These are phyloP conservation scores for Acanthamoeba culbertsoni DNA, from an alignment of 208 protist genomes.

Conservation along the genomic window DNA sequence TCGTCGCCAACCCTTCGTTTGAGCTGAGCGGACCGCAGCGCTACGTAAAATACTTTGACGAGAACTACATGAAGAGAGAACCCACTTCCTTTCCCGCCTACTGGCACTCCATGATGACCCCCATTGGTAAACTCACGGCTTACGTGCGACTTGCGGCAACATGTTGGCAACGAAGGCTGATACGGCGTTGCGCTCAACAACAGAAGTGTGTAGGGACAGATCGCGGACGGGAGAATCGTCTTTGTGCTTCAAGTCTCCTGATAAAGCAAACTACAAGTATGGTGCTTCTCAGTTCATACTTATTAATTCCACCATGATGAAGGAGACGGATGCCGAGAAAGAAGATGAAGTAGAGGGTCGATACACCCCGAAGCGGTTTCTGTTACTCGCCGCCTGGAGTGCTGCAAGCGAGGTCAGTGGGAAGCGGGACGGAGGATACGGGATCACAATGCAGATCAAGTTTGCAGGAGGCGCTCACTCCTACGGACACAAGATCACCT, in stretches of 20 bases:
- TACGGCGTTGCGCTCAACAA: not conserved
- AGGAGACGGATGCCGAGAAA: not conserved
- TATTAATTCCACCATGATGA: not conserved
- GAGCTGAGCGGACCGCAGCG: not conserved
- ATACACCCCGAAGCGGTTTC: not conserved
- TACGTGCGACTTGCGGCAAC: too few species aligned
- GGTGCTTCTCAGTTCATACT: not conserved
- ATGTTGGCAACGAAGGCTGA: too few species aligned
- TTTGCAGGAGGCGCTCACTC: not conserved
- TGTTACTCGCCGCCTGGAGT: constrained; percentile 3
- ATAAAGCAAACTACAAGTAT: constrained; percentile 12
- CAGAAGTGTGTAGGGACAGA: not conserved
- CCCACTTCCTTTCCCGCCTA: not conserved
- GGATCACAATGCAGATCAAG: not conserved
- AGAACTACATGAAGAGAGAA: not conserved
- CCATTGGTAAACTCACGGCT: not conserved
- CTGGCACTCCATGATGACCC: constrained; percentile 54
- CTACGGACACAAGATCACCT: constrained; percentile 41
- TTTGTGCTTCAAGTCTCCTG: not conserved
- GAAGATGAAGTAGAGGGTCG: not conserved
- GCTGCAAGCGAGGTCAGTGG: not conserved
- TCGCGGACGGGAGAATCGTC: not conserved
- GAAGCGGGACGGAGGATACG: not conserved
- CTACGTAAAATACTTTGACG: constrained; percentile 7
- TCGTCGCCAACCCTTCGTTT: constrained; percentile 20